Base-by-base conservation (phyloP, 2,329 filamentous ascomycete species). In the Zalaria sp. region DNA sequence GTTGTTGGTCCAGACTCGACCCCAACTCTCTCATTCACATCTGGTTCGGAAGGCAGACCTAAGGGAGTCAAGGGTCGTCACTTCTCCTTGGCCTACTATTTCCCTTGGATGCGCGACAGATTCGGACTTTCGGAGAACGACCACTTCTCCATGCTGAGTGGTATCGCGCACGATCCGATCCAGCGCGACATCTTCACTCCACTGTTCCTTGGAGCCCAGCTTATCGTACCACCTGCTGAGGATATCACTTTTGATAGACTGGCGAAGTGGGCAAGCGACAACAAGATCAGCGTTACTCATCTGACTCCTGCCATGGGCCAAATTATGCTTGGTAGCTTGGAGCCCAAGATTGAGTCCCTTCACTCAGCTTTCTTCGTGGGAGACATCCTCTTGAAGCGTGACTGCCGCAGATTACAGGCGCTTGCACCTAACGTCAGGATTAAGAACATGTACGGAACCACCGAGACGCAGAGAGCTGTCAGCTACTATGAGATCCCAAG, bases 271-370 rank as follows among this genome's bases (percentile, higher is more conserved):
- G 85, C 95, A 72, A 69, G 72, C 40, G 75, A 81, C 40, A 75
- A 83, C 55, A 65, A 72, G 42, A 77, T 83, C 3, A 93, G 80
- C 10, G 83, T 87, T 18, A 86, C 82, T 8, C 91, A 96, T 61
- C 65, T 96, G 34, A 98, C 91, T 1, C 91, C 91, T 6, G 91
- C 91, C 43, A 95, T 96, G 88, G 88, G 88, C 42, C 85, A 95
- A 53, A 91, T 96, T 46, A 67, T 96, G 2, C 80, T 89, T n/a
- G 88, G 87, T 35, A 79, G 84, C 0, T 62, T 83, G 49, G 93
- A 95, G 54, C 81, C 85, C 1, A 60, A 60, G 47, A 51, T 61
- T 29, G 47, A 48, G 4, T 69, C 73, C 8, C 68, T 96, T n/a
- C 71, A 81, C 44, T 71, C 77, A 43, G 86, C 80, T 11, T 89